phyloP scores from a whole-genome alignment of 2,329 filamentous ascomycete species.

The Dactylellina haptotyla region DNA sequence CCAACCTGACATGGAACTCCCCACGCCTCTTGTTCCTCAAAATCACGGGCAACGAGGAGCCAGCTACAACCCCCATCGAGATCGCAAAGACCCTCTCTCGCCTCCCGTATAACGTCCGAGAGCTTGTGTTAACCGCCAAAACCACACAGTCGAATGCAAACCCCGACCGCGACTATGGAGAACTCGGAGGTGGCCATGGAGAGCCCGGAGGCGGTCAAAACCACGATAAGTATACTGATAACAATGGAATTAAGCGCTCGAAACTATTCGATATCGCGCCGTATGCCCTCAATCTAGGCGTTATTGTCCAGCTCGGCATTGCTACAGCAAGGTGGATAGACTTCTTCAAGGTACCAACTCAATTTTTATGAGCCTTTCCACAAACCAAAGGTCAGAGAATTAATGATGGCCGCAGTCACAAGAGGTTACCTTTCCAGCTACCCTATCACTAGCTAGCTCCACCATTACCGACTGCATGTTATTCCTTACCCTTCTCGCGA shows the following conservation, averaged over 20 bases:
- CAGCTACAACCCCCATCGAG: slow-evolving; percentile 45
- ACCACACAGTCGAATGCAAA: too few species aligned
- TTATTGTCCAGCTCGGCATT: neutral
- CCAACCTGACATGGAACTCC: slow-evolving; percentile 25
- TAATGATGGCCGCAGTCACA: neutral
- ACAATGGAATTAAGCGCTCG: too few species aligned
- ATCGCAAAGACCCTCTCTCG: slow-evolving; percentile 46
- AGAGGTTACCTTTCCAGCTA: neutral
- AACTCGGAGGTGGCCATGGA: too few species aligned
- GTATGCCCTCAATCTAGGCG: neutral
- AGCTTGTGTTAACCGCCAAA: slow-evolving; percentile 39
- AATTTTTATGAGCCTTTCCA: too few species aligned
- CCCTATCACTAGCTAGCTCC: slow-evolving; percentile 11
- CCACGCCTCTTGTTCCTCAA: slow-evolving; percentile 43
- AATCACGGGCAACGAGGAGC: slow-evolving; percentile 48
- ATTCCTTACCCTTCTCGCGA: neutral
- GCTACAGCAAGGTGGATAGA: slow-evolving; percentile 7
- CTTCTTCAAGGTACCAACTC: neutral
- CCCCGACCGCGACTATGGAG: too few species aligned
- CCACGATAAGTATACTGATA: too few species aligned
- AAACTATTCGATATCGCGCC: neutral
- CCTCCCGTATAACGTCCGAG: slow-evolving; percentile 41
- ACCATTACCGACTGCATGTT: slow-evolving; percentile 27
- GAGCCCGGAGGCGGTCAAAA: too few species aligned
- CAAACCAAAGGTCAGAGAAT: too few species aligned